Conservation (phyloP, 768 basidiomycete genomes). For the Mycena belliarum region DNA sequence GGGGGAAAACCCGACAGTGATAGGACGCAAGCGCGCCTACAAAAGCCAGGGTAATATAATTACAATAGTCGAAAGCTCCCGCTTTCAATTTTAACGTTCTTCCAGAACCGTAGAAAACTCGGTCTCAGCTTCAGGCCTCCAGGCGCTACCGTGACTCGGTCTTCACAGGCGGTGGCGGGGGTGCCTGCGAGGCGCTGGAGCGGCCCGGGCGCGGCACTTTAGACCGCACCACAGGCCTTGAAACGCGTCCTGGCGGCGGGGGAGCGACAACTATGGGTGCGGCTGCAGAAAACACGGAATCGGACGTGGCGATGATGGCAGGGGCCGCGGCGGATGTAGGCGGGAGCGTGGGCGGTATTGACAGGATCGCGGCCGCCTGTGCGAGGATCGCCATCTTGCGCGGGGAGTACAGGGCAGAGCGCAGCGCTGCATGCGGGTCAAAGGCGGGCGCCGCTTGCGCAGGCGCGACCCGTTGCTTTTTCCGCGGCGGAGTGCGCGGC, state of each 20-base stretch:
- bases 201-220: neutral
- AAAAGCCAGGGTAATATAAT: too few species aligned
- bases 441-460: neutral
- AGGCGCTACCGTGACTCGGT: too few species aligned
- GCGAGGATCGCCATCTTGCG: constrained; percentile 3
- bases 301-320: neutral
- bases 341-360: neutral
- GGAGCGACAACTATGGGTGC: neutral
- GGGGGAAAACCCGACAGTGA: too few species aligned
- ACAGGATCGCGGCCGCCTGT: constrained; percentile 1
- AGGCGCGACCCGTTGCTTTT: neutral
- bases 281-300: too few species aligned
- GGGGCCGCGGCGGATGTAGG: neutral
- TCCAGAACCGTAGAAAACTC: too few species aligned
- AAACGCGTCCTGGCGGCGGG: neutral
- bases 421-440: constrained; percentile 2
- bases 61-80: too few species aligned
- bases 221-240: neutral
- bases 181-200: neutral
- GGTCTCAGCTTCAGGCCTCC: too few species aligned
- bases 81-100: too few species aligned
- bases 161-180: neutral
- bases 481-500: neutral
- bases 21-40: too few species aligned
- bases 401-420: neutral